phyloP scores from a whole-genome alignment of 2,329 filamentous ascomycete species.

The Orbilia blumenaviensis region DNA sequence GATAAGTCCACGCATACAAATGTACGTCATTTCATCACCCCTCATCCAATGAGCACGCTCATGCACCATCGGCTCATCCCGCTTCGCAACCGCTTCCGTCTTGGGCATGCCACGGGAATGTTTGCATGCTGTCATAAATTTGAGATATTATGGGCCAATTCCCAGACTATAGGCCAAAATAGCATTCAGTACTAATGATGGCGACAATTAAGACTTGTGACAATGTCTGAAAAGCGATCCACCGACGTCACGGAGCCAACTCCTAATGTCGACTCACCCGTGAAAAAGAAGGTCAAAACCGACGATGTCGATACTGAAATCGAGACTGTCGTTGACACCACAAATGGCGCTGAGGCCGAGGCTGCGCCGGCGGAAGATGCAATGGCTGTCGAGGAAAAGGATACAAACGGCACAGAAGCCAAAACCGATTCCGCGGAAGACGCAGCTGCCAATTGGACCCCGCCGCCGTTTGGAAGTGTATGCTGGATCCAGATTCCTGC shows the following conservation, averaged over 20 bases:
- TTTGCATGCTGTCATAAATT: background rate
- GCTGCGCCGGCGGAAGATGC: background rate
- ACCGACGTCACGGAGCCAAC: conserved; percentile 51
- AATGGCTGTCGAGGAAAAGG: conserved; percentile 25
- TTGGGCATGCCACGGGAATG: background rate
- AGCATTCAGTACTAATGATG: background rate
- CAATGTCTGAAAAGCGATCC: conserved; percentile 39
- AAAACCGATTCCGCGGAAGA: conserved; percentile 28
- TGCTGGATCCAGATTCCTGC: conserved; percentile 51
- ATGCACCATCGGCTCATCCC: background rate
- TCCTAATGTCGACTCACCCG: conserved; percentile 46
- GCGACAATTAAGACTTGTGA: background rate
- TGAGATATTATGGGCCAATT: background rate
- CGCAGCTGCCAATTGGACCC: conserved; percentile 33
- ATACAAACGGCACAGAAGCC: conserved; percentile 41
- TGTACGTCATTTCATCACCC: conserved; percentile 14
- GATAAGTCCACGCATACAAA: conserved; percentile 1
- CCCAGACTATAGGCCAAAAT: background rate
- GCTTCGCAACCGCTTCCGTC: conserved; percentile 5
- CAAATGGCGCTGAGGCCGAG: conserved; percentile 2
- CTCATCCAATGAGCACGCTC: background rate
- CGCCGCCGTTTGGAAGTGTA: conserved; percentile 41
- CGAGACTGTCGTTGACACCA: background rate
- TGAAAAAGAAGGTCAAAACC: conserved; percentile 50
- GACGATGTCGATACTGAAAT: conserved; percentile 20